phyloP scores from a whole-genome alignment of 164 flowering plant species.

The Chimonanthus salicifolius region DNA sequence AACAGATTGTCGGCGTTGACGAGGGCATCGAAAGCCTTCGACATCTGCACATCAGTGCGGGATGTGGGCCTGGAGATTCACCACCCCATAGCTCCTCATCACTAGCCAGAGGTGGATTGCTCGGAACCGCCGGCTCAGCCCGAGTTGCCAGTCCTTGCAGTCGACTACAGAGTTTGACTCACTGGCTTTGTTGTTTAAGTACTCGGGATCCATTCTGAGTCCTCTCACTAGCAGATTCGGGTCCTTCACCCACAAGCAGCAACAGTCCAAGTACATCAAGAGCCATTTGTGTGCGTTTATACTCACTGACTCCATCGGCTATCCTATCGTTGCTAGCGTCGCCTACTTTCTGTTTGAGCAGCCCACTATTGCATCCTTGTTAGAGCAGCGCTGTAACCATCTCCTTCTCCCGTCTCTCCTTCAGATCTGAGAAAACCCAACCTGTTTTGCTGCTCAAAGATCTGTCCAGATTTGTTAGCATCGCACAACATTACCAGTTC shows the following conservation, averaged over 20 bases:
- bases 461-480: too few species aligned
- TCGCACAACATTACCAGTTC: too few species aligned
- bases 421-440: too few species aligned
- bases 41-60: conserved; percentile 13
- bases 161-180: conserved; percentile 11
- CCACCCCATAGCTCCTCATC: conserved; percentile 25
- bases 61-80: conserved; percentile 9
- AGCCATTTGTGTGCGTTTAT: conserved; percentile 55
- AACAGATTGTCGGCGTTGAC: conserved; percentile 10
- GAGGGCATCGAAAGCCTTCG: conserved; percentile 11
- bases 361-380: too few species aligned
- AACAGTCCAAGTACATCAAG: conserved; percentile 20
- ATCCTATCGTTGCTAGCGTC: too few species aligned
- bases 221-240: background rate
- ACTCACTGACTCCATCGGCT: too few species aligned
- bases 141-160: conserved; percentile 18
- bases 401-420: too few species aligned
- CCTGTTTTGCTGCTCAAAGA: too few species aligned
- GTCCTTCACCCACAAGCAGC: background rate
- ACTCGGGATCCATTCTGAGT: background rate
- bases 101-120: conserved; percentile 7
- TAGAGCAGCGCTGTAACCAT: too few species aligned
- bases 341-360: too few species aligned
- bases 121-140: conserved; percentile 5
- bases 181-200: background rate